Percentiles rank a stretch among this genome's conserved stretches.
Conservation (phyloP, 805 yeast species). For the Starmera caribaea region DNA sequence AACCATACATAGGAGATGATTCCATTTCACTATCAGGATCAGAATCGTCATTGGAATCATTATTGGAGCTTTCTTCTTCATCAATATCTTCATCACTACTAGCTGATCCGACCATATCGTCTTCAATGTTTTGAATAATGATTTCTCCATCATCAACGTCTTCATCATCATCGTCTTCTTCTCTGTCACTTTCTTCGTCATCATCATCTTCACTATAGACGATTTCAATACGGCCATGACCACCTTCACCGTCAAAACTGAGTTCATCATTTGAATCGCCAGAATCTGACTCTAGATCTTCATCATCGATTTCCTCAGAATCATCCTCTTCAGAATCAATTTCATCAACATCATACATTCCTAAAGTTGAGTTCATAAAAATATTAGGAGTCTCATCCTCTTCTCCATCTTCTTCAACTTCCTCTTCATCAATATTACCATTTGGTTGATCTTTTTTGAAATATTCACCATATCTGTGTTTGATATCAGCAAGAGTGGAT, state of each 20-base stretch:
- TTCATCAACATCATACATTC: slow-evolving; percentile 85
- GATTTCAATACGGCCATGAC: slow-evolving; percentile 16
- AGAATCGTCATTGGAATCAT: not conserved
- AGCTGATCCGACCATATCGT: slow-evolving; percentile 1
- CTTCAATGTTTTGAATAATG: slow-evolving; percentile 1
- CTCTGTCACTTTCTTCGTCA: slow-evolving; percentile 22
- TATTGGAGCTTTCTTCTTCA: slow-evolving; percentile 13
- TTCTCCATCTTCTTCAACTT: slow-evolving; percentile 38
- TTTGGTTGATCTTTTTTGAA: slow-evolving; percentile 36
- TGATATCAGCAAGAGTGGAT: slow-evolving; percentile 44
- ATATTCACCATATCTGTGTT: slow-evolving; percentile 44
- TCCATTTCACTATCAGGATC: not conserved
- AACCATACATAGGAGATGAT: not conserved
- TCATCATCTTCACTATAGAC: slow-evolving; percentile 25
- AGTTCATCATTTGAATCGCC: slow-evolving; percentile 22
- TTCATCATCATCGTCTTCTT: slow-evolving; percentile 21
- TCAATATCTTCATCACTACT: slow-evolving; percentile 15
- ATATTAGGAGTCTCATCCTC: slow-evolving; percentile 77
- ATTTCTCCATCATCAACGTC: slow-evolving; percentile 17
- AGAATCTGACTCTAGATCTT: slow-evolving; percentile 32
- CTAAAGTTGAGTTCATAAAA: slow-evolving; percentile 80
- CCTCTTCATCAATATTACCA: slow-evolving; percentile 44
- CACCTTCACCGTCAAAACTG: slow-evolving; percentile 21
- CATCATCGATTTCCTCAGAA: slow-evolving; percentile 40
- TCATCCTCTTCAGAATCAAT: slow-evolving; percentile 54